Conservation (phyloP, 139 green algal species). For the Chlamydomonas applanata region DNA sequence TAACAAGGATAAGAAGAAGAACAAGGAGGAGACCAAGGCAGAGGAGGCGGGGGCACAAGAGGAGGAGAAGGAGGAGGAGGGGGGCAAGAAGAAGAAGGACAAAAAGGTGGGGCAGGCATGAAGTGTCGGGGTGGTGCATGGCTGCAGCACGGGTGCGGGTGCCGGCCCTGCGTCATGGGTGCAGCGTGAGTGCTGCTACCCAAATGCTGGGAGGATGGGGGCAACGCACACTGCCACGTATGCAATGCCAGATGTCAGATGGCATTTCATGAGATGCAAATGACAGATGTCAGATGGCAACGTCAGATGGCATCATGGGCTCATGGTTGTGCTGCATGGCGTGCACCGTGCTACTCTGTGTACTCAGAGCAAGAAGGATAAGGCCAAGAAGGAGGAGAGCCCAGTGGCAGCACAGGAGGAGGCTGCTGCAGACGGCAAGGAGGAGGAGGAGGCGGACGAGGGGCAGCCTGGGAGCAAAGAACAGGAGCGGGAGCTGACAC, state of each 20-base stretch:
- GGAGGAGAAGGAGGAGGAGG: background rate
- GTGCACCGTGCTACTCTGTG: background rate
- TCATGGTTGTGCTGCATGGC: background rate
- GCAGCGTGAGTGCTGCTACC: conserved; percentile 4
- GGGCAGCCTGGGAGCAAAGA: conserved; percentile 28
- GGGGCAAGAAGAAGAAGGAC: conserved; percentile 16
- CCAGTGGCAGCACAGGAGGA: background rate
- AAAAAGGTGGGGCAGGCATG: background rate
- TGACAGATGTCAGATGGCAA: too few species aligned
- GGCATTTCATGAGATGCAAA: too few species aligned
- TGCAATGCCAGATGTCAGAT: too few species aligned
- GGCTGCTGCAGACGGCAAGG: conserved; percentile 12
- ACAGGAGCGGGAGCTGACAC: conserved; percentile 14
- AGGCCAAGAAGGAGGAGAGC: conserved; percentile 27
- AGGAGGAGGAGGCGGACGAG: conserved; percentile 32
- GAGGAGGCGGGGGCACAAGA: background rate
- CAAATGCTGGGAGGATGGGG: too few species aligned
- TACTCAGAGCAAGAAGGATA: conserved; percentile 10
- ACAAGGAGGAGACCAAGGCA: background rate
- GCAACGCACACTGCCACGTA: too few species aligned
- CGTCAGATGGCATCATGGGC: too few species aligned
- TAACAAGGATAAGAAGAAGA: conserved; percentile 1
- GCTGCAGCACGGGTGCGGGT: background rate
- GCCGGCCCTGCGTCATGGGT: background rate
- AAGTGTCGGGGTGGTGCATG: background rate